Base-by-base conservation (phyloP, 2,329 filamentous ascomycete species). In the Aureobasidium sp. region DNA sequence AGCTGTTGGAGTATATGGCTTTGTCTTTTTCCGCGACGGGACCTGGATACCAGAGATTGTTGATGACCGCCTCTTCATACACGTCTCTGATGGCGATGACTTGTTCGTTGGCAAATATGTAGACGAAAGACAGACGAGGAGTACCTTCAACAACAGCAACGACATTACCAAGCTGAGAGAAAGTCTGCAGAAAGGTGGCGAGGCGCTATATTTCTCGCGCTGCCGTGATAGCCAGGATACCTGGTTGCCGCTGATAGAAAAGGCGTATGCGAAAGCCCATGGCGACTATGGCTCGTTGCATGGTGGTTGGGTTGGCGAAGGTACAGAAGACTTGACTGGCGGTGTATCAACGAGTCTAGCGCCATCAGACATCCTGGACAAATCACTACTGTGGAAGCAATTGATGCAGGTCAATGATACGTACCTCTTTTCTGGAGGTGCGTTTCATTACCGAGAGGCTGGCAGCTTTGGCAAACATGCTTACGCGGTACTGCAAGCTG, bases 31-130 rank as follows among this genome's bases (percentile, higher is more conserved):
- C 73, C 83, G 89, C 67, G 90, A 93, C 67, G 91, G 91, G 59
- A 90, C 94, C 74, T 96, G 91, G 91, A 89, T 93, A 62, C 91
- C 91, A 68, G 91, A 89, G 63, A 92, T 96, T 65, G 86, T 96
- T 63, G 91, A 96, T 70, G 91, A 96, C 74, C 95, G 95, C 75
- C 81, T 96, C 2, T 95, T 90, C 72, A 82, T 96, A 20, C 89
- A 87, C 64, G 90, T 89, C 1, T 88, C 90, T 5, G 87, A 89
- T 70, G 95, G 90, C 77, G 89, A 95, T 66, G 89, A 89, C 59
- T 70, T 73, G 39, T 88, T 86, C 0, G 34, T 60, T 29, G 57
- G 57, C 20, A 48, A 48, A 27, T 60, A 60, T 12, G 57, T 60
- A 17, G 57, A 60, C 2, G 45, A 47, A n/a, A 60, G 44, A 14